phyloP scores from a whole-genome alignment of 2,329 filamentous ascomycete genomes.

The Apiospora marii region DNA sequence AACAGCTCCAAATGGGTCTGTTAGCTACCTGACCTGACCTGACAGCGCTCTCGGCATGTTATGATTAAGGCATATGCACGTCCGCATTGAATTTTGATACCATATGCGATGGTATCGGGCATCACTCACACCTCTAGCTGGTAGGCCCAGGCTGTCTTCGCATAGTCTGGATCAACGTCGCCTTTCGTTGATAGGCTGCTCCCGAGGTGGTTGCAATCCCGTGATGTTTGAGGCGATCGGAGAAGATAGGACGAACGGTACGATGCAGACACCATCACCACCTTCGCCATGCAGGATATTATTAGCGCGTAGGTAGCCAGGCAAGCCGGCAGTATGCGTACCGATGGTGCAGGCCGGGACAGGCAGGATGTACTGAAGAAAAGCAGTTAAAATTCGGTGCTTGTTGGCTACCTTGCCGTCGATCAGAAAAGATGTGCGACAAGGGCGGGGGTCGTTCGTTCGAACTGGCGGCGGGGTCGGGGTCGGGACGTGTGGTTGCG shows the following conservation, averaged over 20 bases:
- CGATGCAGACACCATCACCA: not conserved
- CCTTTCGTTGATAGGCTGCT: not conserved
- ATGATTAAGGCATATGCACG: not conserved
- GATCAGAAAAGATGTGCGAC: slow-evolving; percentile 27
- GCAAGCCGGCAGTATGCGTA: not conserved
- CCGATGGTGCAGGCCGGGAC: not conserved
- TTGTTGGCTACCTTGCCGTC: slow-evolving; percentile 22
- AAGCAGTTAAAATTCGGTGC: not conserved
- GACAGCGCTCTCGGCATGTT: not conserved
- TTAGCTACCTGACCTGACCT: not conserved
- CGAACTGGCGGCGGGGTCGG: slow-evolving; percentile 10
- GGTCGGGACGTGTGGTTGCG: not conserved
- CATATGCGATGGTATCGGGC: not conserved
- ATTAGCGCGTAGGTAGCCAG: not conserved
- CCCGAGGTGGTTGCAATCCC: slow-evolving; percentile 15
- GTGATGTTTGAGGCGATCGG: not conserved
- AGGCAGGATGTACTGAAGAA: not conserved
- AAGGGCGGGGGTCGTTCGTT: slow-evolving; percentile 23
- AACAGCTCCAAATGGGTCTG: not conserved
- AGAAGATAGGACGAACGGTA: slow-evolving; percentile 16
- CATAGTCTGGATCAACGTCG: not conserved
- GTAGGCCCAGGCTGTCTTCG: not conserved
- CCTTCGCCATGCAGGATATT: not conserved
- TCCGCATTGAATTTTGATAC: not conserved
- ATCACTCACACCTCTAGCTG: not conserved